A percentile compares a stretch with the other conserved stretches of the same genome.
Conservation (phyloP, 495 filamentous ascomycete genomes). For the Penicillium coffeae region DNA sequence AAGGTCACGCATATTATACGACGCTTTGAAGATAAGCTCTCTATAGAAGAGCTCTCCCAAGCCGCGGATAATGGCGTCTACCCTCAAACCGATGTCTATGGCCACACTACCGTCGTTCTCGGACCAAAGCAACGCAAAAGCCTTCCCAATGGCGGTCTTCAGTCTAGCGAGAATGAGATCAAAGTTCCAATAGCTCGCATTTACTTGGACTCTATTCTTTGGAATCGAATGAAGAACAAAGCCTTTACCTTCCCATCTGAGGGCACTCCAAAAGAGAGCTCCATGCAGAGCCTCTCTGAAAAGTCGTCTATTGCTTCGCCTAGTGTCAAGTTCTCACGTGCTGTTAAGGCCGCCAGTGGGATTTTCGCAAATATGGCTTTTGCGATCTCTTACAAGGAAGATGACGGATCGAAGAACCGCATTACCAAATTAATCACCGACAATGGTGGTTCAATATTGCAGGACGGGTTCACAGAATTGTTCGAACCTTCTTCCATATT, state of each 20-base stretch:
- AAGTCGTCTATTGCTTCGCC: conserved; percentile 40
- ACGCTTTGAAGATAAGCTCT: conserved; percentile 40
- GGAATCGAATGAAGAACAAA: conserved; percentile 48
- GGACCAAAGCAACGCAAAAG: conserved; percentile 47
- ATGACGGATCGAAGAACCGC: conserved; percentile 51
- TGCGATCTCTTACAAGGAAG: conserved; percentile 64
- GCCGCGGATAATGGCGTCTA: conserved; percentile 22
- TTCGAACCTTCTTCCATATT: conserved; percentile 56
- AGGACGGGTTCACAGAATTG: conserved; percentile 77
- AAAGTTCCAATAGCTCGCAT: conserved; percentile 44
- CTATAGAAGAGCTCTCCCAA: conserved; percentile 27
- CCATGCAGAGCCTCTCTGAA: conserved; percentile 38
- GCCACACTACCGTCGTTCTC: conserved; percentile 40
- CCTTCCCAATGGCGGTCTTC: conserved; percentile 30
- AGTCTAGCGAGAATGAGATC: conserved; percentile 29
- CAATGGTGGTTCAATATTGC: conserved; percentile 70
- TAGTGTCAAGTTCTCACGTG: conserved; percentile 37
- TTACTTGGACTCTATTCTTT: conserved; percentile 48
- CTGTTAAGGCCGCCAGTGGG: conserved; percentile 26
- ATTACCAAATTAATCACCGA: conserved; percentile 45
- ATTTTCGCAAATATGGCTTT: conserved; percentile 78
- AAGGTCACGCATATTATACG: conserved; percentile 45
- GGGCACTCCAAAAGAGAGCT: conserved; percentile 14
- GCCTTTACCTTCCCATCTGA: conserved; percentile 29
- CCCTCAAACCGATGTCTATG: conserved; percentile 46